Evolutionary conservation across 208 protist genomes (phyloP), one percentile per base, ranked within the genome.

Genomic region (Crithidia sp.): DNA sequence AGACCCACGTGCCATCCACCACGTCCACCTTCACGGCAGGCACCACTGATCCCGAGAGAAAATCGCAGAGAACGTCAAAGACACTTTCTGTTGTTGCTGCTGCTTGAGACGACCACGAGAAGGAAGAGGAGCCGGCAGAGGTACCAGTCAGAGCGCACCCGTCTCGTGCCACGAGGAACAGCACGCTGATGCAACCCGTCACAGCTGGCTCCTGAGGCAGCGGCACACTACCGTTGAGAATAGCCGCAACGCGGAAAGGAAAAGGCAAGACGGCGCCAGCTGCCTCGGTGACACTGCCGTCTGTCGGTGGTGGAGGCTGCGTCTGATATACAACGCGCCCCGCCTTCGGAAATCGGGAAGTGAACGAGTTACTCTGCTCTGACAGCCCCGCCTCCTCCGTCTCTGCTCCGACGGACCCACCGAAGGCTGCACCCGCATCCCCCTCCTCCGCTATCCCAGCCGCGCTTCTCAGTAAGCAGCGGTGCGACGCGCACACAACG

Each of bases 191-290:
- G 13, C 58, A 19, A 10, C 8, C 7, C 54, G 8, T 2, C 14
- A 13, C 16, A 45, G 13, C 13, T 3, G 58, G 62, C 36, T 36
- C 61, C 10, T 14, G 47, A 7, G 79, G 75, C 36, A 87, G 36
- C 36, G 85, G 85, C 36, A 87, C 79, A 10, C 50, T 79, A 7
- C 83, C 85, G 77, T 93, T 90, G 17, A 93, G 61, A 53, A 84
- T 45, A 0, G 71, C 57, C 5, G 83, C 85, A 12, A 86, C 81
- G 17, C 76, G 81, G 7, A 88, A 54, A 3, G 68, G 71, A 50
- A 59, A 47, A 10, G 65, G 10, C 12, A 28, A 28, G 28, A 28
- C 28, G 28, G 28, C 28, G 28, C 28, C 28, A 28, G 28, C 28
- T 28, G 28, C 28, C 28, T 28, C 28, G 28, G 28, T 28, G 1